Conservation (phyloP, 2,329 filamentous ascomycete species). For the Mycocentrospora acerina region DNA sequence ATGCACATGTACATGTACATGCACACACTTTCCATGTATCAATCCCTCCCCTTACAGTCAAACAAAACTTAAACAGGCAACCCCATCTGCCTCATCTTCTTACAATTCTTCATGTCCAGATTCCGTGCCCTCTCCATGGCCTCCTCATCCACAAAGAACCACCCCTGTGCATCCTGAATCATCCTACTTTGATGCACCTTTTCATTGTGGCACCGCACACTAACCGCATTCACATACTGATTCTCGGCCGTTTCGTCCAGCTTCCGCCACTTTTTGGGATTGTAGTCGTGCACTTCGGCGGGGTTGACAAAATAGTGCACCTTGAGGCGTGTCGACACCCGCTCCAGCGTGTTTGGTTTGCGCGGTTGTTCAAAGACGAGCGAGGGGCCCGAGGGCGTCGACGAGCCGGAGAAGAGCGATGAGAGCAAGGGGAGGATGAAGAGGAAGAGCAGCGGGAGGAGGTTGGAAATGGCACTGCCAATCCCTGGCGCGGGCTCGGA, state of each 20-base stretch:
- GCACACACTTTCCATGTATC: too few relatives aligned
- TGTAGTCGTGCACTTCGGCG: constrained; percentile 70
- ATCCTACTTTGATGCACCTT: constrained; percentile 64
- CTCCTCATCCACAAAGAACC: constrained; percentile 79
- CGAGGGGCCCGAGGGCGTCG: constrained; percentile 60
- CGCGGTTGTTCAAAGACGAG: constrained; percentile 74
- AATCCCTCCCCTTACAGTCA: too few relatives aligned
- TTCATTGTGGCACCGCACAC: constrained; percentile 74
- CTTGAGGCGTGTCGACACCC: constrained; percentile 68
- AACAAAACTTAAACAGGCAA: constrained; percentile 6
- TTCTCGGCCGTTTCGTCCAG: constrained; percentile 78
- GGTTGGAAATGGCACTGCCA: constrained; percentile 62
- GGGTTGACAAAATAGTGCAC: constrained; percentile 87
- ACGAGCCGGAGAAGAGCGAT: constrained; percentile 64
- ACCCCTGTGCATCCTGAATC: constrained; percentile 78
- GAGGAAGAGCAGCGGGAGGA: constrained; percentile 85
- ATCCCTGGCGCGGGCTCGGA: constrained; percentile 54
- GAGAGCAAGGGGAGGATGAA: constrained; percentile 78
- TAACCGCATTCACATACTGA: constrained; percentile 67
- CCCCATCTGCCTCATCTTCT: constrained; percentile 54
- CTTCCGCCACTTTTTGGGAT: constrained; percentile 66
- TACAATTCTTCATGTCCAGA: constrained; percentile 63
- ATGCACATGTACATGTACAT: too few relatives aligned
- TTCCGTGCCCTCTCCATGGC: constrained; percentile 72
- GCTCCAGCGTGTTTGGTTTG: constrained; percentile 72